Evolutionary conservation across 495 filamentous ascomycete genomes (phyloP).

Genomic region (Aspergillus sclerotioniger): DNA sequence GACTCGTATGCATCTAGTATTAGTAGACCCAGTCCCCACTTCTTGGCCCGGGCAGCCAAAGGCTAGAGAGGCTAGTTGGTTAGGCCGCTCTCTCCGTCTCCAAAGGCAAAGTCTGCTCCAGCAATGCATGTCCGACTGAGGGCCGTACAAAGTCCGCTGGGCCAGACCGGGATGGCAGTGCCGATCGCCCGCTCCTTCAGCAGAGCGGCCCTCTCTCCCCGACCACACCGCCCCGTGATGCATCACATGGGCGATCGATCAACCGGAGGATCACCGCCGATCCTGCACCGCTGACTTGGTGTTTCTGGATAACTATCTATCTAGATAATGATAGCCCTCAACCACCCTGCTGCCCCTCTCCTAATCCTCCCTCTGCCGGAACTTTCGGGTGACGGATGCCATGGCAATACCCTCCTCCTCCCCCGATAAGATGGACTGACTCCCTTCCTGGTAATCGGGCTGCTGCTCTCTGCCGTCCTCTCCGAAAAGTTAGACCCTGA

Average conservation of each 20-base stretch:
- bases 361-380: not conserved
- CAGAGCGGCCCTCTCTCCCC: not conserved
- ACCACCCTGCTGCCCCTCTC: not conserved
- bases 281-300: not conserved
- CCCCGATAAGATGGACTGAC: no score
- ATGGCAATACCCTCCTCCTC: no score
- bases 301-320: no score
- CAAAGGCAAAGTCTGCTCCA: no score
- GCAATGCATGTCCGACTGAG: no score
- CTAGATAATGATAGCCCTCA: conserved; percentile 8
- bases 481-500: no score
- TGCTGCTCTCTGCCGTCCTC: no score
- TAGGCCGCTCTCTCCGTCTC: no score
- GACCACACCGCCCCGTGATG: conserved; percentile 8
- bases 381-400: not conserved
- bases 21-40: not conserved
- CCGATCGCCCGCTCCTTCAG: not conserved
- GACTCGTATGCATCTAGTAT: no score
- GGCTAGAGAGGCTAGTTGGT: no score
- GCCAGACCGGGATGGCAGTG: conserved; percentile 5
- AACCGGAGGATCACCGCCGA: conserved; percentile 6
- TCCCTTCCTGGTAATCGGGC: not conserved
- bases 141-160: not conserved
- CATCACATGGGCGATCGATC: conserved; percentile 9
- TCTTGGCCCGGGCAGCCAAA: not conserved